phyloP scores from a whole-genome alignment of 2,329 filamentous ascomycete genomes.

The Ascochyta rabiei region DNA sequence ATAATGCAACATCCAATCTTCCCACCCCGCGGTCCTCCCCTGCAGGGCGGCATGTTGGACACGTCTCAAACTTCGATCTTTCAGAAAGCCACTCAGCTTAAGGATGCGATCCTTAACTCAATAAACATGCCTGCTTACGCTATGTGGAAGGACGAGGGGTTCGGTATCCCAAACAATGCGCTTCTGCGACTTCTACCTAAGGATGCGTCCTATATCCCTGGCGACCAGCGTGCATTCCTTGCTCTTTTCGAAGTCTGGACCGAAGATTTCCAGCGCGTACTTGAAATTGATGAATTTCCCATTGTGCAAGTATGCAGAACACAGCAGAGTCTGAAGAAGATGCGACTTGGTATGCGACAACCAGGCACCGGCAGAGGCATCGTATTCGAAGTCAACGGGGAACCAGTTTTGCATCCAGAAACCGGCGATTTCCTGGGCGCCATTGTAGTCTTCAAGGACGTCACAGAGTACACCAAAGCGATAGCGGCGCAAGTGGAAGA shows the following conservation, averaged over 20 bases:
- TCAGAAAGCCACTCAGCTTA: slow-evolving; percentile 75
- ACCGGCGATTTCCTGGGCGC: slow-evolving; percentile 76
- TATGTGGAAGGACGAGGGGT: slow-evolving; percentile 80
- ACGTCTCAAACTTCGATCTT: slow-evolving; percentile 68
- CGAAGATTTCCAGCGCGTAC: slow-evolving; percentile 66
- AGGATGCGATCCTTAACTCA: slow-evolving; percentile 77
- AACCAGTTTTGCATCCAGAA: slow-evolving; percentile 68
- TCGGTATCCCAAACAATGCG: slow-evolving; percentile 75
- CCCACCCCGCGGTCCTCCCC: slow-evolving; percentile 70
- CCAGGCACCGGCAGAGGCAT: slow-evolving; percentile 58
- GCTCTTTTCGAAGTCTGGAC: slow-evolving; percentile 67
- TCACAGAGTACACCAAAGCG: slow-evolving; percentile 71
- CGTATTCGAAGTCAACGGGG: slow-evolving; percentile 70
- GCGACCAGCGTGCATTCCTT: slow-evolving; percentile 59
- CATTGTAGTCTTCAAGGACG: slow-evolving; percentile 73
- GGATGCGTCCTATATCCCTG: slow-evolving; percentile 43
- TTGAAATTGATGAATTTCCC: slow-evolving; percentile 68
- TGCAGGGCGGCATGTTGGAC: slow-evolving; percentile 54
- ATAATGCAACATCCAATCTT: slow-evolving; percentile 65
- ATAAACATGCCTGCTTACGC: slow-evolving; percentile 74
- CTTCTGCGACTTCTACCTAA: slow-evolving; percentile 53
- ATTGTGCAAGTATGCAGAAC: slow-evolving; percentile 69
- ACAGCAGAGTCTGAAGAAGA: slow-evolving; percentile 63
- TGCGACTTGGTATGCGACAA: slow-evolving; percentile 67
- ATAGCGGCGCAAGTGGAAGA: slow-evolving; percentile 72